A percentile compares a stretch with the other conserved stretches of the same genome.
Conservation (phyloP, 2,329 filamentous ascomycete genomes). For the Sclerotinia subarctica region DNA sequence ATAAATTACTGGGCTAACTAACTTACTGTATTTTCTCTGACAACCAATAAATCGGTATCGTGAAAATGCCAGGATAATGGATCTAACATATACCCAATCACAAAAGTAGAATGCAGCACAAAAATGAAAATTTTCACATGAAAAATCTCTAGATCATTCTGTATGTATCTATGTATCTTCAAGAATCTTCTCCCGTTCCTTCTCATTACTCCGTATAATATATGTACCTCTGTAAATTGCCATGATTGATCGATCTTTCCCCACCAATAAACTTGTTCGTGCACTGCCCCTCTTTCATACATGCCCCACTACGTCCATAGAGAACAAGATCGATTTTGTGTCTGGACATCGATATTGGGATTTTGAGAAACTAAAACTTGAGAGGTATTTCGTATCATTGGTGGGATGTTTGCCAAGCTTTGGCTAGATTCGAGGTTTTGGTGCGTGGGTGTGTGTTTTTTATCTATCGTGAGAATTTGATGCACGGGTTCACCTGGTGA, state of each 20-base stretch:
- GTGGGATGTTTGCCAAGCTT: neutral
- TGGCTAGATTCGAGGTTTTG: neutral
- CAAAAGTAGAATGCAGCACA: neutral
- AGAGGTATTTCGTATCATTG: neutral
- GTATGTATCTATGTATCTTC: neutral
- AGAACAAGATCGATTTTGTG: conserved; percentile 6
- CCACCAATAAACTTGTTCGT: neutral
- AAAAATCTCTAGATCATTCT: neutral
- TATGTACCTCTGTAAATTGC: too few relatives aligned
- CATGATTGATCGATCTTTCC: neutral
- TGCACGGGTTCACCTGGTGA: neutral
- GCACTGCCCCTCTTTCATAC: neutral
- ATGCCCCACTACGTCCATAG: neutral
- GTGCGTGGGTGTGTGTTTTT: too few relatives aligned
- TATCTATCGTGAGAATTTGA: neutral
- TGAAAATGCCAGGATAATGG: neutral
- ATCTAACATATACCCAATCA: neutral
- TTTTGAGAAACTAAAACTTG: neutral
- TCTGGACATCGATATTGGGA: conserved; percentile 1
- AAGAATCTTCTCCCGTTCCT: neutral
- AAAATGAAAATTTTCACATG: neutral
- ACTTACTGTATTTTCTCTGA: too few relatives aligned
- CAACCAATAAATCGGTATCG: neutral
- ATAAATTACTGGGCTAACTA: too few relatives aligned
- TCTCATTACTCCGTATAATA: too few relatives aligned